Conservation (phyloP, 352 stramenopile species). For the Globisporangium carolinianum region DNA sequence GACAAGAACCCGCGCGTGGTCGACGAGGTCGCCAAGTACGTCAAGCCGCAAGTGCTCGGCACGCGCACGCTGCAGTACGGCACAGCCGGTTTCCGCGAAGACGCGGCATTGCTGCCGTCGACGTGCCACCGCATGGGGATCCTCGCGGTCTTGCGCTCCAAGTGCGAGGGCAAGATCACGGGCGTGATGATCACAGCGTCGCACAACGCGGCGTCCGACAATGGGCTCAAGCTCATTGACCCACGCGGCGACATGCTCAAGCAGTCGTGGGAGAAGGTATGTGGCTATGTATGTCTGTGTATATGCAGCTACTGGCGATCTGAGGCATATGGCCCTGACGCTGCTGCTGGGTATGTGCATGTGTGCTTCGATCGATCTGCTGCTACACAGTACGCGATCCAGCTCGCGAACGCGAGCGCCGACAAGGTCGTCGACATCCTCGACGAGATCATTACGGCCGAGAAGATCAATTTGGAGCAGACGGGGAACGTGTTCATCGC, state of each 20-base stretch:
- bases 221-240: slow-evolving; percentile 94
- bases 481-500: slow-evolving; percentile 84
- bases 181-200: slow-evolving; percentile 94
- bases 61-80: slow-evolving; percentile 79
- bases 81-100: slow-evolving; percentile 94
- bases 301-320: background rate
- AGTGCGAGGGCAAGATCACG: slow-evolving; percentile 74
- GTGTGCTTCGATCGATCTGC: background rate
- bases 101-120: slow-evolving; percentile 82
- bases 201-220: slow-evolving; percentile 90
- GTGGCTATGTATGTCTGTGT: background rate
- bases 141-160: slow-evolving; percentile 73
- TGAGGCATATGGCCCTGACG: no score
- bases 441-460: slow-evolving; percentile 52
- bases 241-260: slow-evolving; percentile 90
- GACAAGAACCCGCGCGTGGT: slow-evolving; percentile 78
- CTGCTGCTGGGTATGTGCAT: background rate
- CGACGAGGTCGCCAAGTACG: slow-evolving; percentile 72
- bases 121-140: slow-evolving; percentile 93
- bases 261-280: slow-evolving; percentile 81
- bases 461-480: slow-evolving; percentile 82
- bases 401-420: slow-evolving; percentile 72
- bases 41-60: slow-evolving; percentile 32
- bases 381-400: slow-evolving; percentile 45
- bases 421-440: slow-evolving; percentile 85